Percentiles rank a stretch among this genome's conserved stretches.
Conservation (phyloP, 441 rosid genomes). For the Euphorbia schlechtendalii region DNA sequence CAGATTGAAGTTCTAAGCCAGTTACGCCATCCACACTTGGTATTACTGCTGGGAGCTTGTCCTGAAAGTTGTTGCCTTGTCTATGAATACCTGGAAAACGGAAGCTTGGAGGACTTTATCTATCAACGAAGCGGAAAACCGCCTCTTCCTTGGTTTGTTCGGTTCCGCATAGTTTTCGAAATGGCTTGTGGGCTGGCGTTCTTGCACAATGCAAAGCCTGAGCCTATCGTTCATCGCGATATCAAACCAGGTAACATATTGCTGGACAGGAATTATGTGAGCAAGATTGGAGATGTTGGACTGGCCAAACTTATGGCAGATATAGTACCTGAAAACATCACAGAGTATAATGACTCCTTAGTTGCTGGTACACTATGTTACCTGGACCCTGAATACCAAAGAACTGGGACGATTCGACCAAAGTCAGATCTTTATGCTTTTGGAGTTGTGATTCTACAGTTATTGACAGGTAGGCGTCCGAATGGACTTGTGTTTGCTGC, state of each 20-base stretch:
- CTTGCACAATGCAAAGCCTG: conserved; percentile 89
- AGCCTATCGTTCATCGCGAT: conserved; percentile 87
- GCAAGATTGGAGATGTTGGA: conserved; percentile 87
- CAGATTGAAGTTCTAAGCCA: conserved; percentile 88
- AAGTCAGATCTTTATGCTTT: conserved; percentile 82
- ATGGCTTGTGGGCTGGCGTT: conserved; percentile 82
- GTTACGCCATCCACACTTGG: conserved; percentile 68
- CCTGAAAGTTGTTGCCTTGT: conserved; percentile 77
- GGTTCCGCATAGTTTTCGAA: conserved; percentile 64
- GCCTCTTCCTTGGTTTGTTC: conserved; percentile 77
- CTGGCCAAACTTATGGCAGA: conserved; percentile 68
- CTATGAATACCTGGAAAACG: conserved; percentile 84
- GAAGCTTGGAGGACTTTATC: conserved; percentile 71
- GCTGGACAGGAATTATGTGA: conserved; percentile 60
- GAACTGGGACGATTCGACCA: conserved; percentile 81
- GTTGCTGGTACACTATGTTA: conserved; percentile 72
- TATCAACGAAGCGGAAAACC: conserved; percentile 47
- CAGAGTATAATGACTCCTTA: conserved; percentile 55
- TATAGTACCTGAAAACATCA: conserved; percentile 61
- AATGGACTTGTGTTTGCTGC: conserved; percentile 42
- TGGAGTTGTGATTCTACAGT: conserved; percentile 61
- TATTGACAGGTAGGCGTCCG: conserved; percentile 53
- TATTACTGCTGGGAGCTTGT: conserved; percentile 88
- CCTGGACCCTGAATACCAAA: conserved; percentile 85
- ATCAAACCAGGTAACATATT: conserved; percentile 76